Base-by-base conservation (phyloP, 352 stramenopile species). In the Pythium scleroteichum region DNA sequence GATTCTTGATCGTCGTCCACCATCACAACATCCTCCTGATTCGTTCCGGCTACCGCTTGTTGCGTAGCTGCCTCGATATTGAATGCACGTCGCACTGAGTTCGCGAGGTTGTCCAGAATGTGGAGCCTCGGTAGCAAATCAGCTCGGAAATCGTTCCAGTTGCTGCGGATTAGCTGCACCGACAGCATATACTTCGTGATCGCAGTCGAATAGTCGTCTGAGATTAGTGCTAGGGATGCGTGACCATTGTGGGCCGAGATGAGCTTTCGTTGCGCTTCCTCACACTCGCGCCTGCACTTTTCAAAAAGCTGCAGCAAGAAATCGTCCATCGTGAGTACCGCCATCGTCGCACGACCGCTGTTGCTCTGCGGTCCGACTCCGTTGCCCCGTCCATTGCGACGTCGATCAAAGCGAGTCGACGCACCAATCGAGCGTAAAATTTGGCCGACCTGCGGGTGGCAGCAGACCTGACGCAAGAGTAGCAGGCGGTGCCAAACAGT, bases 391-490 rank as follows among this genome's bases (percentile, higher is more conserved):
- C 26, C 50, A 35, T 29, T 19, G n/a, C 20, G 26, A 9, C 53
- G 29, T 1, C 46, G 24, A 47, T 16, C 24, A 47, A 35, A 27
- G 17, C 69, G 53, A 13, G 22, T 46, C 1, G 56, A 26, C 10
- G 48, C 59, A 49, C 58, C 53, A 19, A 61, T 56, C 4, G 58
- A 55, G 4, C 49, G 55, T 6, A 79, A 47, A 22, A 69, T 67
- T 16, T 73, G 75, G 8, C 85, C 84, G 16, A 98, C 80, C 66
- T 97, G 90, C 7, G 92, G 93, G 70, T 98, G 93, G 44, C 90
- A 97, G 59, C 93, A 98, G 4, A 96, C 82, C 62, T 97, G 91
- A 14, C 92, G 82, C 32, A 98, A 70, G 33, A 83, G 64, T 19
- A 97, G 72, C 9, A 98, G 54, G 17, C 85, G 79, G 27, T 82